Evolutionary conservation across 2,329 filamentous ascomycete species (phyloP).

Genomic region (Paraphoma sp.): DNA sequence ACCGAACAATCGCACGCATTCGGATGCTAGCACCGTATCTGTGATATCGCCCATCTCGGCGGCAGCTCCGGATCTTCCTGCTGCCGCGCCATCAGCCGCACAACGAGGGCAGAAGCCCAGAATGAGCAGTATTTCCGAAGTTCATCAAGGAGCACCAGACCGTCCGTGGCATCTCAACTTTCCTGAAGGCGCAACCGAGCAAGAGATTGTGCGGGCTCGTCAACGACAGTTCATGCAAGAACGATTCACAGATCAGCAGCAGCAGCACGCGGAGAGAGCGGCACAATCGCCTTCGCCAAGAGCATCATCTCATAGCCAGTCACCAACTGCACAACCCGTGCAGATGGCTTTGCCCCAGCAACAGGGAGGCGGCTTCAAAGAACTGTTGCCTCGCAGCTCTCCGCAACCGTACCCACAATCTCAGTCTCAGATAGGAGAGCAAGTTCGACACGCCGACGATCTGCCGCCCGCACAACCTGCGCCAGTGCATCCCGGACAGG

Average conservation of each 20-base stretch:
- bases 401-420: conserved; percentile 32
- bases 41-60: conserved; percentile 40
- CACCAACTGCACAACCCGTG: conserved; percentile 21
- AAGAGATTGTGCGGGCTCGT: conserved; percentile 45
- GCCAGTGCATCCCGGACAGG: conserved; percentile 26
- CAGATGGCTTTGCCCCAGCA: conserved; percentile 14
- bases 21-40: conserved; percentile 36
- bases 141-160: conserved; percentile 26
- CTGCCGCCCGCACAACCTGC: conserved; percentile 29
- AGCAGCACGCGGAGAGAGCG: conserved; percentile 38
- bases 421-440: conserved; percentile 18
- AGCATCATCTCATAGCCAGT: conserved; percentile 26
- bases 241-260: conserved; percentile 40
- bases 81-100: conserved; percentile 11
- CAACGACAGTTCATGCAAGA: conserved; percentile 45
- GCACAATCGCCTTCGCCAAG: conserved; percentile 41
- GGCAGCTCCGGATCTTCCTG: conserved; percentile 23
- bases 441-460: conserved; percentile 11
- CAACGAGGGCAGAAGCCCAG: conserved; percentile 33
- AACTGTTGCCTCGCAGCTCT: conserved; percentile 41
- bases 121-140: conserved; percentile 47
- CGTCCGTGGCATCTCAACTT: conserved; percentile 44
- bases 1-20: conserved; percentile 30
- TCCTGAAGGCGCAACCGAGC: conserved; percentile 42
- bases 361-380: conserved; percentile 39